A percentile compares a stretch with the other conserved stretches of the same genome.
These are phyloP conservation scores for Friedmanniomyces simplex DNA, from an alignment of 495 filamentous ascomycete genomes.

Conservation along the genomic window DNA sequence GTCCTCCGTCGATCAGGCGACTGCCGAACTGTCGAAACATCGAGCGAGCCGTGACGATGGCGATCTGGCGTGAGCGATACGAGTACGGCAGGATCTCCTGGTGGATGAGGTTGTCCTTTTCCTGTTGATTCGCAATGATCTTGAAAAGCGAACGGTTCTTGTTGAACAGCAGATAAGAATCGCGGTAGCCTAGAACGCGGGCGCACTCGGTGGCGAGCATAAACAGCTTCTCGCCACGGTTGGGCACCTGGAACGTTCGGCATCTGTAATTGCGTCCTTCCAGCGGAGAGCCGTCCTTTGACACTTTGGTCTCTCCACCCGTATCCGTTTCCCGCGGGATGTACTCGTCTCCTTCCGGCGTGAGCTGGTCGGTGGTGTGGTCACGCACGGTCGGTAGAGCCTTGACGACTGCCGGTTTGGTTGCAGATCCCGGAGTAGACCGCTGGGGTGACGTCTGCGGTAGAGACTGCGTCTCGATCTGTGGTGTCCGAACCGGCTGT, in stretches of 20 bases:
- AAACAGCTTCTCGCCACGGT: conserved; percentile 85
- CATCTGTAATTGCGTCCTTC: conserved; percentile 85
- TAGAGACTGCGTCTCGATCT: conserved; percentile 59
- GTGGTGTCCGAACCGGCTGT: conserved; percentile 61
- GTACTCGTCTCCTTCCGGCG: conserved; percentile 88
- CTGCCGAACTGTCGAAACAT: conserved; percentile 99
- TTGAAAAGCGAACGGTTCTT: conserved; percentile 96
- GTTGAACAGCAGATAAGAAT: conserved; percentile 98
- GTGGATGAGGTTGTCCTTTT: conserved; percentile 92
- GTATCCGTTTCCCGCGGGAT: conserved; percentile 88
- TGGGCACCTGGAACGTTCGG: conserved; percentile 83
- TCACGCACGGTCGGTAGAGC: conserved; percentile 92
- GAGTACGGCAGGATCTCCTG: conserved; percentile 97
- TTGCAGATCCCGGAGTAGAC: conserved; percentile 55
- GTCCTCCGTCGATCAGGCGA: conserved; percentile 76
- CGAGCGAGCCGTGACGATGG: conserved; percentile 94
- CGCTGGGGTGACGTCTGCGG: conserved; percentile 69
- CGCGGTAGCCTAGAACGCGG: conserved; percentile 83
- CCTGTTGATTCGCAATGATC: conserved; percentile 91
- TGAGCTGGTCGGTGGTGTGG: conserved; percentile 94
- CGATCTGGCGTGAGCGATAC: conserved; percentile 94
- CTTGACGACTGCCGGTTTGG: conserved; percentile 76
- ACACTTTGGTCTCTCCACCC: conserved; percentile 87
- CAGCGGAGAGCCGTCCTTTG: conserved; percentile 65
- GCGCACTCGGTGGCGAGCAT: conserved; percentile 99